Evolutionary conservation across 2,329 filamentous ascomycete species (phyloP).

Genomic region (Ceratocystis smalleyi): DNA sequence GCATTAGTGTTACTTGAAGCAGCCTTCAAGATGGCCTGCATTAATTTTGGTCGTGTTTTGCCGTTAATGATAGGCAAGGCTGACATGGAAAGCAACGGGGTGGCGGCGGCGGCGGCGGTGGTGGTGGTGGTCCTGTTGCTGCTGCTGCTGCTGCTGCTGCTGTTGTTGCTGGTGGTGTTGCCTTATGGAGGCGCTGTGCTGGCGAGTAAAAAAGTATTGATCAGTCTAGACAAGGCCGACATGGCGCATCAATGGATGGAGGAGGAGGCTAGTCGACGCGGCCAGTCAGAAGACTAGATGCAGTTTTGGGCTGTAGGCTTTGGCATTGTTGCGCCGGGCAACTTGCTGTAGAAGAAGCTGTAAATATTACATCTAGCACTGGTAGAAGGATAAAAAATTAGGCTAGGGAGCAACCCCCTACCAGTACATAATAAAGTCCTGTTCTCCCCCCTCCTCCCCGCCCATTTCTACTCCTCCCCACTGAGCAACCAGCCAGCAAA

Average conservation of each 20-base stretch:
- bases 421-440: neutral
- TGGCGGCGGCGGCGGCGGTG: no score
- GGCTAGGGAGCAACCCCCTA: neutral
- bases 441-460: neutral
- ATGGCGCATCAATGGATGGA: no score
- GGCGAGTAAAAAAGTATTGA: neutral
- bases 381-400: neutral
- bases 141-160: no score
- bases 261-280: no score
- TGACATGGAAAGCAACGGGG: no score
- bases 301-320: no score
- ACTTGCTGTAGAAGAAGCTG: neutral
- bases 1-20: neutral
- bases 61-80: neutral
- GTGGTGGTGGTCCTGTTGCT: no score
- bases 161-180: no score
- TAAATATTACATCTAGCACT: neutral
- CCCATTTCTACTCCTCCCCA: neutral
- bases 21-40: no score
- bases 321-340: conserved; percentile 8
- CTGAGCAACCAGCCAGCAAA: neutral
- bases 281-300: no score
- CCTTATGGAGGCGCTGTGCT: conserved; percentile 4
- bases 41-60: neutral
- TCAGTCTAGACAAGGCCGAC: neutral